A percentile compares a stretch with the other conserved stretches of the same genome.
Conservation (phyloP, 2,329 filamentous ascomycete genomes). For the Aspergillus neoniger region DNA sequence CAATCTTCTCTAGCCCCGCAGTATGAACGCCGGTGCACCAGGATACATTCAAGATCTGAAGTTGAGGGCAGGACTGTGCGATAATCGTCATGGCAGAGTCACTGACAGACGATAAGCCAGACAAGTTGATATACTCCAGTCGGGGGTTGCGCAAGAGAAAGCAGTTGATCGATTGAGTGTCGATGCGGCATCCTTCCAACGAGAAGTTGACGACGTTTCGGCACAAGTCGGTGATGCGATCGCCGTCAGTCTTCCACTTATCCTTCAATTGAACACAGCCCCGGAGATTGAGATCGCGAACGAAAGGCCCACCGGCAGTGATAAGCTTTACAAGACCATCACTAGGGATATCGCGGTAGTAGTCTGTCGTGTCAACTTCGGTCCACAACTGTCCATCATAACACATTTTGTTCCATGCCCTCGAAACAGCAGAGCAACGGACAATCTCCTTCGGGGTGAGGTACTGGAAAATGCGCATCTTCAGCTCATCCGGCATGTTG, state of each 20-base stretch:
- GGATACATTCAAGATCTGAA: conserved; percentile 86
- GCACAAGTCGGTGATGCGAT: conserved; percentile 73
- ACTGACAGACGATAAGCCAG: conserved; percentile 71
- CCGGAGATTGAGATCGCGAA: conserved; percentile 84
- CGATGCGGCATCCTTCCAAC: conserved; percentile 85
- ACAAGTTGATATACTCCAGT: conserved; percentile 82
- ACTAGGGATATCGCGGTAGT: conserved; percentile 83
- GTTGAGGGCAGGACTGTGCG: conserved; percentile 72
- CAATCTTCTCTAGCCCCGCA: conserved; percentile 69
- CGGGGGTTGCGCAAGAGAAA: conserved; percentile 75
- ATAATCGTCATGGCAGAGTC: conserved; percentile 87
- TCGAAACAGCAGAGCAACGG: conserved; percentile 73
- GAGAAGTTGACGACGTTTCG: conserved; percentile 84
- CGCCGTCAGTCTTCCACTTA: conserved; percentile 71
- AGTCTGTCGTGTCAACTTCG: conserved; percentile 78
- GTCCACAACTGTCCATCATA: conserved; percentile 96
- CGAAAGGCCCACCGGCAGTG: conserved; percentile 79
- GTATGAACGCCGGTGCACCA: conserved; percentile 90
- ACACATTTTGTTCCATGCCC: conserved; percentile 76
- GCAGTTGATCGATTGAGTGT: conserved; percentile 75
- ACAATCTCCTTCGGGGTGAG: conserved; percentile 80
- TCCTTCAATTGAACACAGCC: conserved; percentile 89
- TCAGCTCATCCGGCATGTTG: conserved; percentile 78
- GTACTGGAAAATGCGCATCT: conserved; percentile 73
- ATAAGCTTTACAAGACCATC: conserved; percentile 84